Evolutionary conservation across 768 basidiomycete genomes (phyloP).

Genomic region (Sporobolomyces phaffii): DNA sequence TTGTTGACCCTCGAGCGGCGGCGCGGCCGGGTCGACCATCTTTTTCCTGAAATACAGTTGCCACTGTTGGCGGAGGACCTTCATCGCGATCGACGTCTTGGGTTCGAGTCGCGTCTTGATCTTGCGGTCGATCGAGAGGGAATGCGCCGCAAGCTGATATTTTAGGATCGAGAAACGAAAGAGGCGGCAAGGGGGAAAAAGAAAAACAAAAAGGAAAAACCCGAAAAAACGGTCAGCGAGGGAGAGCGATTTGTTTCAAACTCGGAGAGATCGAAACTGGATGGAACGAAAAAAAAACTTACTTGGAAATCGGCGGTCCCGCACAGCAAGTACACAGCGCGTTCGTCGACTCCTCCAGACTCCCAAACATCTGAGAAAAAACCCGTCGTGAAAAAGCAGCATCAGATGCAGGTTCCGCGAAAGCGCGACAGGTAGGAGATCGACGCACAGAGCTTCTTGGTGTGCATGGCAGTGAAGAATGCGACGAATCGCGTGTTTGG

Average conservation of each 20-base stretch:
- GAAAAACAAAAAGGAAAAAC: background rate
- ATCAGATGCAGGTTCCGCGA: background rate
- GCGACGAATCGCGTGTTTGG: conserved; percentile 53
- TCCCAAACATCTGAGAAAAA: conserved; percentile 59
- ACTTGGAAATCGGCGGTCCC: conserved; percentile 80
- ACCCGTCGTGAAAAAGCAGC: background rate
- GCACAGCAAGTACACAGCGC: conserved; percentile 72
- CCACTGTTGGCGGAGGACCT: conserved; percentile 58
- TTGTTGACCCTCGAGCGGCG: conserved; percentile 14
- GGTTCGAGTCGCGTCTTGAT: conserved; percentile 65
- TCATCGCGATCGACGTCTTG: conserved; percentile 71
- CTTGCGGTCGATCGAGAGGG: conserved; percentile 76
- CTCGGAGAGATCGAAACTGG: background rate
- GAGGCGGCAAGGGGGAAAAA: too few relatives aligned
- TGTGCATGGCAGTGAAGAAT: conserved; percentile 61
- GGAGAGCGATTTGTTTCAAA: too few relatives aligned
- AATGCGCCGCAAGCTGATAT: conserved; percentile 63
- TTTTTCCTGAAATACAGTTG: conserved; percentile 30
- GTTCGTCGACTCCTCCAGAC: conserved; percentile 77
- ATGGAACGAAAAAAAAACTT: background rate
- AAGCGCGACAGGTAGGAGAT: background rate
- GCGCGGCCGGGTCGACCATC: conserved; percentile 35
- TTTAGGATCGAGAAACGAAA: background rate
- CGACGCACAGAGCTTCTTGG: conserved; percentile 75
- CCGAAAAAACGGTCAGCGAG: too few relatives aligned